A percentile compares a stretch with the other conserved stretches of the same genome.
Evolutionary conservation across 192 early-diverging fungal species (phyloP).

Genomic region (Coemansia sp.): DNA sequence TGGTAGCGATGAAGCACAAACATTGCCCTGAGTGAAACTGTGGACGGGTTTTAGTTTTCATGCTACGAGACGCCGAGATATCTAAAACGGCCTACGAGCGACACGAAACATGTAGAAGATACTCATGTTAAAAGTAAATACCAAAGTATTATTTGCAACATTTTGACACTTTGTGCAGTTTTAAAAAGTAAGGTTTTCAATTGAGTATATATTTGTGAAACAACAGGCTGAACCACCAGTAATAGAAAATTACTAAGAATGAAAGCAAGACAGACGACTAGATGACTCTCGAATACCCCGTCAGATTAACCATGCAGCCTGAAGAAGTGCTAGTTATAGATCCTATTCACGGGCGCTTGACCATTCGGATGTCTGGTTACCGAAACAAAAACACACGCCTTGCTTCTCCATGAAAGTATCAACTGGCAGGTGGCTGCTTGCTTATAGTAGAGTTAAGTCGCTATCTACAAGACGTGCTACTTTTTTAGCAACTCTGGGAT

Average conservation of each 20-base stretch:
- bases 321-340: not conserved
- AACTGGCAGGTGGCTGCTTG: not conserved
- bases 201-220: not conserved
- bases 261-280: not conserved
- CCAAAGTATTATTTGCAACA: too few species aligned
- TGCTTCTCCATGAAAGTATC: not conserved
- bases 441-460: not conserved
- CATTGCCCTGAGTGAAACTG: too few species aligned
- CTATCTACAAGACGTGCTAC: too few species aligned
- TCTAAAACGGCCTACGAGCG: too few species aligned
- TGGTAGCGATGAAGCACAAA: too few species aligned
- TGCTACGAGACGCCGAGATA: too few species aligned
- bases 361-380: not conserved
- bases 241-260: not conserved
- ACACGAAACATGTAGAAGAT: too few species aligned
- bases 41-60: too few species aligned
- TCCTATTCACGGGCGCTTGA: not conserved
- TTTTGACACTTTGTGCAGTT: not conserved
- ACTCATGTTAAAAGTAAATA: too few species aligned
- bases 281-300: not conserved
- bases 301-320: not conserved
- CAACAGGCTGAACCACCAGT: too few species aligned
- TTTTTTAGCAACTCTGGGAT: too few species aligned
- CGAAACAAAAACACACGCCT: not conserved
- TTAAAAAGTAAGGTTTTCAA: not conserved